phyloP scores from a whole-genome alignment of 2,329 filamentous ascomycete species.

The Cladosporium austrohemisphaericum region DNA sequence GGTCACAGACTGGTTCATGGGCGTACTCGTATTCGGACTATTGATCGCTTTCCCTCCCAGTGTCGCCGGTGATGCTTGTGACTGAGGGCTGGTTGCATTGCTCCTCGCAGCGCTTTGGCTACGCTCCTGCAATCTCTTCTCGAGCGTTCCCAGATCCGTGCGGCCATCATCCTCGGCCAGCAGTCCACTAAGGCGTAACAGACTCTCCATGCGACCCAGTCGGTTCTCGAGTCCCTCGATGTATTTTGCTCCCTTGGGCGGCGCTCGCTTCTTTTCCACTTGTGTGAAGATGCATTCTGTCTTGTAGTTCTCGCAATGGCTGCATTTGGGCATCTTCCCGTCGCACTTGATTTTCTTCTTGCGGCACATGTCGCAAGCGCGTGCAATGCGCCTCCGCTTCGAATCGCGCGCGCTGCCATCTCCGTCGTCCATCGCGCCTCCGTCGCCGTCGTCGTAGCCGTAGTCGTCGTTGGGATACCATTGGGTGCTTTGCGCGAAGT shows the following conservation, averaged over 20 bases:
- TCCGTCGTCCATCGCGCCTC: slow-evolving; percentile 18
- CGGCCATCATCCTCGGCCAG: slow-evolving; percentile 76
- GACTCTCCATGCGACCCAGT: slow-evolving; percentile 89
- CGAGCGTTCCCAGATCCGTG: slow-evolving; percentile 82
- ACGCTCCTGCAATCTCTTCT: slow-evolving; percentile 63
- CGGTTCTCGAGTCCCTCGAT: slow-evolving; percentile 96
- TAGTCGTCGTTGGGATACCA: slow-evolving; percentile 26
- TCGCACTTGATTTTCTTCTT: slow-evolving; percentile 98
- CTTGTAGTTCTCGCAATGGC: slow-evolving; percentile 96
- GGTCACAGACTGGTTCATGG: slow-evolving; percentile 4
- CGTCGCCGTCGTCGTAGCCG: slow-evolving; percentile 23
- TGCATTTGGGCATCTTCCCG: slow-evolving; percentile 89
- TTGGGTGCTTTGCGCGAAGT: slow-evolving; percentile 8
- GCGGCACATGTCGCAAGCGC: slow-evolving; percentile 92
- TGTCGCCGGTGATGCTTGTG: slow-evolving; percentile 16
- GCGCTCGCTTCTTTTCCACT: slow-evolving; percentile 97
- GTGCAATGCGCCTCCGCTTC: slow-evolving; percentile 82
- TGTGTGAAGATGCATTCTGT: slow-evolving; percentile 96
- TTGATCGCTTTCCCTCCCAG: neutral
- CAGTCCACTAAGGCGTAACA: slow-evolving; percentile 80
- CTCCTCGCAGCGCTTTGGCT: slow-evolving; percentile 34
- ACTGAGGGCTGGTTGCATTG: slow-evolving; percentile 34
- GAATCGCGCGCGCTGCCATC: slow-evolving; percentile 54
- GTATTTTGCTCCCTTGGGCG: slow-evolving; percentile 96
- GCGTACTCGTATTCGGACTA: slow-evolving; percentile 10